Conservation (phyloP, 1,284 basidiomycete genomes). For the Phylloboletellus chloephorus region DNA sequence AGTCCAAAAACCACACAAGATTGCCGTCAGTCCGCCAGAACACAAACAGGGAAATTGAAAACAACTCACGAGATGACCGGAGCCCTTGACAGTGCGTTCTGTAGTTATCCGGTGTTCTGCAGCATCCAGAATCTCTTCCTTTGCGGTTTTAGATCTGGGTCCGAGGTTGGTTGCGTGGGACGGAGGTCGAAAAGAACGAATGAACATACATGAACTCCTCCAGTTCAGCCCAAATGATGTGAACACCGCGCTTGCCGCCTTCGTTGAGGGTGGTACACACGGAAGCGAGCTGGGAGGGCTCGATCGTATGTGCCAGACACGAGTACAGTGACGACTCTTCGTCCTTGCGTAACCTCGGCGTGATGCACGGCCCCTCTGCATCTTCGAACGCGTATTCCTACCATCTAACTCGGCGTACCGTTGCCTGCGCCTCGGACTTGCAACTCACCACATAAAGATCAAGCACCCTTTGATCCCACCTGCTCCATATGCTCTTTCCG, state of each 20-base stretch:
- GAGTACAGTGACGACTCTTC: slow-evolving; percentile 29
- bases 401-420: neutral
- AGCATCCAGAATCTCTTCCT: slow-evolving; percentile 27
- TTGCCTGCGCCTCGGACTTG: neutral
- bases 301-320: slow-evolving; percentile 26
- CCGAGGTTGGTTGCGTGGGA: neutral
- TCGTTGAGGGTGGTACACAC: slow-evolving; percentile 16
- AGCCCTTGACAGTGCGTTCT: slow-evolving; percentile 22
- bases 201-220: slow-evolving; percentile 31
- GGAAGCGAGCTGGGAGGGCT: slow-evolving; percentile 22
- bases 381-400: slow-evolving; percentile 28
- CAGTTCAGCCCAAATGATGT: slow-evolving; percentile 29
- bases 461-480: slow-evolving; percentile 26
- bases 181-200: neutral
- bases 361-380: slow-evolving; percentile 14
- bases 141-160: slow-evolving; percentile 24
- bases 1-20: neutral
- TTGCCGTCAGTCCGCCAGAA: neutral
- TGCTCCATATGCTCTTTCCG: slow-evolving; percentile 21
- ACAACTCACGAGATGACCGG: slow-evolving; percentile 28
- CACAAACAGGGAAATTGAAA: neutral
- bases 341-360: slow-evolving; percentile 26
- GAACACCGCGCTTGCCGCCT: slow-evolving; percentile 18
- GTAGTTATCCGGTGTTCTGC: slow-evolving; percentile 20
- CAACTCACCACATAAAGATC: slow-evolving; percentile 24